A percentile compares a stretch with the other conserved stretches of the same genome.
These are phyloP conservation scores for Metschnikowia orientalis DNA, from an alignment of 805 yeast species.

Conservation along the genomic window DNA sequence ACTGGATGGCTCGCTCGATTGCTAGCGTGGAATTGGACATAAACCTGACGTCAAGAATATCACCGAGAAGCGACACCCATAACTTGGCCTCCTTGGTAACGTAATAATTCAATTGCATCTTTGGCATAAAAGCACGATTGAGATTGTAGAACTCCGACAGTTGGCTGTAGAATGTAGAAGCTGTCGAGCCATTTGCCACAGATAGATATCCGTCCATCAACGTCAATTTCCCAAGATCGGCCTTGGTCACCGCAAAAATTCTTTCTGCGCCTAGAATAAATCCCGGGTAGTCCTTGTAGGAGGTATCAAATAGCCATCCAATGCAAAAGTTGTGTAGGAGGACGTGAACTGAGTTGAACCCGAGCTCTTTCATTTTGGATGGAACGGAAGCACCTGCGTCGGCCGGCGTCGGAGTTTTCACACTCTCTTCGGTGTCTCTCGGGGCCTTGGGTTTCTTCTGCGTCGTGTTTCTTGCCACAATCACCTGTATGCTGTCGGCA, in stretches of 20 bases:
- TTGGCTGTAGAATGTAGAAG: conserved; percentile 46
- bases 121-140: conserved; percentile 66
- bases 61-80: conserved; percentile 57
- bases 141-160: conserved; percentile 44
- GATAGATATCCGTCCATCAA: conserved; percentile 67
- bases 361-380: background rate
- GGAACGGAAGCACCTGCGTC: background rate
- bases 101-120: conserved; percentile 54
- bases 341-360: conserved; percentile 45
- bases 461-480: too few species aligned
- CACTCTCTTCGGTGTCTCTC: background rate
- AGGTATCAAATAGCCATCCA: conserved; percentile 70
- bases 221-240: conserved; percentile 61
- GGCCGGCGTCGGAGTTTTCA: background rate
- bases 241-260: conserved; percentile 61
- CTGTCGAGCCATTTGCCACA: conserved; percentile 57
- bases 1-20: conserved; percentile 48
- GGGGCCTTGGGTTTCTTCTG: background rate
- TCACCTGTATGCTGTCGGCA: conserved; percentile 23
- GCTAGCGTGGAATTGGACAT: conserved; percentile 52
- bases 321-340: conserved; percentile 62
- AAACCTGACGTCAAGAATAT: conserved; percentile 61
- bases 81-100: conserved; percentile 34
- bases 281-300: conserved; percentile 54
- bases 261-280: conserved; percentile 74